Evolutionary conservation across 2,329 filamentous ascomycete species (phyloP).

Genomic region (Aspergillus pseudoglaucus): DNA sequence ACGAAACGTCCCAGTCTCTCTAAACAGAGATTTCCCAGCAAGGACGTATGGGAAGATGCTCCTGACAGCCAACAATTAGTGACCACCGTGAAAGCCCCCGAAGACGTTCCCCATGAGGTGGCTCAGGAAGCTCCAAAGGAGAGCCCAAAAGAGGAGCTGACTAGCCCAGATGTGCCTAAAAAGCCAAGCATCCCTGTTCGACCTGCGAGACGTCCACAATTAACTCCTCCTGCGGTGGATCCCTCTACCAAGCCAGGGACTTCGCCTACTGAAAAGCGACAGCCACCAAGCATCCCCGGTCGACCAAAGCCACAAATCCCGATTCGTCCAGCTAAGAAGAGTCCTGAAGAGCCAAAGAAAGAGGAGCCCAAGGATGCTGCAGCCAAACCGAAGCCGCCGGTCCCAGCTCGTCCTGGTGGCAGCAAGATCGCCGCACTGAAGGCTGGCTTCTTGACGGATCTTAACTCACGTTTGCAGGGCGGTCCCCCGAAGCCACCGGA

Average conservation of each 20-base stretch:
- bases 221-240: slow-evolving; percentile 23
- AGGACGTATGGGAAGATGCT: slow-evolving; percentile 90
- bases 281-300: slow-evolving; percentile 49
- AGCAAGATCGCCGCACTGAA: slow-evolving; percentile 88
- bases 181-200: slow-evolving; percentile 29
- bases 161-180: slow-evolving; percentile 28
- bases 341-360: slow-evolving; percentile 30
- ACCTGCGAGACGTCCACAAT: slow-evolving; percentile 28
- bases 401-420: slow-evolving; percentile 71
- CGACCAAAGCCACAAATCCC: slow-evolving; percentile 62
- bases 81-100: slow-evolving; percentile 56
- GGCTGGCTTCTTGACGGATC: slow-evolving; percentile 83
- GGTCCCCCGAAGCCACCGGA: slow-evolving; percentile 77
- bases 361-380: slow-evolving; percentile 24
- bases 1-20: slow-evolving; percentile 45
- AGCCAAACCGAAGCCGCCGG: slow-evolving; percentile 69
- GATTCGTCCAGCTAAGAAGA: slow-evolving; percentile 54
- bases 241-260: slow-evolving; percentile 28
- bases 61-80: slow-evolving; percentile 77
- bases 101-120: slow-evolving; percentile 30
- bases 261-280: slow-evolving; percentile 46
- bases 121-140: no score
- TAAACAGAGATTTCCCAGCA: slow-evolving; percentile 75
- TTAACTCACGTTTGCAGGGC: slow-evolving; percentile 81
- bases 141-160: slow-evolving; percentile 28